Conservation (phyloP, 1,284 basidiomycete genomes). For the Papiliotrema flavescens region DNA sequence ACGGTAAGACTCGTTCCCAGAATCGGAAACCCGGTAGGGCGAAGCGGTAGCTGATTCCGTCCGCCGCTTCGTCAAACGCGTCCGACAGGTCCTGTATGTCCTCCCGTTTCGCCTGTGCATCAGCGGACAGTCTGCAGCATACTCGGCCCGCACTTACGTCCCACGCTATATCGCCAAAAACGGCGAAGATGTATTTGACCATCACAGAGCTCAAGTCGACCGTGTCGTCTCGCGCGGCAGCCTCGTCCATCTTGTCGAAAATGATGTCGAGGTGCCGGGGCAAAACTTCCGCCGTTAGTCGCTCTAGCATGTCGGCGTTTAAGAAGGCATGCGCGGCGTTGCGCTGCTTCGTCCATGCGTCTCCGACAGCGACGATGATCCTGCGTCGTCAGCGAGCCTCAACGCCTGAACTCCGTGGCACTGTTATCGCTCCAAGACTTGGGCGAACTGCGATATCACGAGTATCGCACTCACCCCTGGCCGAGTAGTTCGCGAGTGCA, state of each 20-base stretch:
- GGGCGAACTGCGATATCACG: background rate
- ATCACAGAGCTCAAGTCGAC: background rate
- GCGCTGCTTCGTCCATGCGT: background rate
- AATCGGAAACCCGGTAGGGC: background rate
- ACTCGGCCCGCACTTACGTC: slow-evolving; percentile 15
- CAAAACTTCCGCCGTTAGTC: background rate
- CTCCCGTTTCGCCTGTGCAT: slow-evolving; percentile 2
- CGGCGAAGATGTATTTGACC: slow-evolving; percentile 13
- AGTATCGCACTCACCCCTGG: background rate
- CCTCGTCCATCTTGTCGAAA: background rate
- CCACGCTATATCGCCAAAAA: slow-evolving; percentile 24
- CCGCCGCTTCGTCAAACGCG: background rate
- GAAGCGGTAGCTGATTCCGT: slow-evolving; percentile 1
- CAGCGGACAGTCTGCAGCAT: too few species aligned
- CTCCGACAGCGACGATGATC: background rate
- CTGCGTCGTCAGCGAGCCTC: background rate
- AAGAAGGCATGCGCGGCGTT: background rate
- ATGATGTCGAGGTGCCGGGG: background rate
- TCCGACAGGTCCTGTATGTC: background rate
- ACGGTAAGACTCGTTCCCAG: slow-evolving; percentile 1
- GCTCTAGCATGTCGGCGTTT: background rate
- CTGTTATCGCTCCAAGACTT: too few species aligned
- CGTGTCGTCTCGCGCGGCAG: background rate
- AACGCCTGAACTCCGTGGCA: too few species aligned
- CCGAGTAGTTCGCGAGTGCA: slow-evolving; percentile 21